These are phyloP conservation scores for Phalaenopsis aphrodite DNA, from an alignment of 106 monocot species.

Conservation along the genomic window DNA sequence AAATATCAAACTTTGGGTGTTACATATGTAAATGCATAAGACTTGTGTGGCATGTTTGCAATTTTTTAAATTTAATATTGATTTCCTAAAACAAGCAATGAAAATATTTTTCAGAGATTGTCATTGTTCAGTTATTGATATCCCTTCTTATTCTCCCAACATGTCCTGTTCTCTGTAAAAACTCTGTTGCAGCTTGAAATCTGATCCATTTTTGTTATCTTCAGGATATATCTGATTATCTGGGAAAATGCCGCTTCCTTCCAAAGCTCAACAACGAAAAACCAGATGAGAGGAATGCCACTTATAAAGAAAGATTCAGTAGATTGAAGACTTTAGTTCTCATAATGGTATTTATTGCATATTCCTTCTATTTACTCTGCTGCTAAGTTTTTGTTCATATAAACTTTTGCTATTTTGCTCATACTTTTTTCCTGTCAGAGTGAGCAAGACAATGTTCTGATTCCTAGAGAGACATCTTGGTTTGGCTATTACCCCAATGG, in stretches of 20 bases:
- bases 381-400: neutral
- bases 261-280: constrained; percentile 92
- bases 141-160: no score
- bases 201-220: neutral
- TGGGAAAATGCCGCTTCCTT: constrained; percentile 80
- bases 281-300: constrained; percentile 51
- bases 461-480: constrained; percentile 94
- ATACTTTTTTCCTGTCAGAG: constrained; percentile 26
- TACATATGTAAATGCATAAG: no score
- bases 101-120: no score
- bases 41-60: no score
- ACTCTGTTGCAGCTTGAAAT: neutral
- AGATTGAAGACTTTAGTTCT: constrained; percentile 74
- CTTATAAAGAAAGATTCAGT: constrained; percentile 84
- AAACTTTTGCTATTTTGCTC: neutral
- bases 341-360: constrained; percentile 51
- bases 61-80: no score
- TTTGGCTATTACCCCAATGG: constrained; percentile 94
- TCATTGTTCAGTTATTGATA: no score
- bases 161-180: no score
- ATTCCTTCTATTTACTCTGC: neutral
- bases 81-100: no score
- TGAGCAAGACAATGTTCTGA: constrained; percentile 58
- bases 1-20: no score
- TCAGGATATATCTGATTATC: constrained; percentile 68